phyloP scores from a whole-genome alignment of 2,329 filamentous ascomycete genomes.

The Macrophomina pseudophaseolina region DNA sequence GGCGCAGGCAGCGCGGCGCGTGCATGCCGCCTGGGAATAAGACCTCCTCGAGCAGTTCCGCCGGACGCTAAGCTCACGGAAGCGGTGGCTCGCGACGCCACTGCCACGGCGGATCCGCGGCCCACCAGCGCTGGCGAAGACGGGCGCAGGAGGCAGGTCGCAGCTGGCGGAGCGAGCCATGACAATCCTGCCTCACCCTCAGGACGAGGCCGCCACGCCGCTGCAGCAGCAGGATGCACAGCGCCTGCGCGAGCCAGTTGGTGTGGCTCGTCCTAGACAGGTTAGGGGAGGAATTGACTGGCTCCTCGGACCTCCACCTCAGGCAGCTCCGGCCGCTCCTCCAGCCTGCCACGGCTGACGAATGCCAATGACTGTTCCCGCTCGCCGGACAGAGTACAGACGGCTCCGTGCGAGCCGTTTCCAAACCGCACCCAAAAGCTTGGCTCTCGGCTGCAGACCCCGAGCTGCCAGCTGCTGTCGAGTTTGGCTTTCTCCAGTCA shows the following conservation, averaged over 20 bases:
- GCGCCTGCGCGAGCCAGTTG: neutral
- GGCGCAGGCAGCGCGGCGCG: neutral
- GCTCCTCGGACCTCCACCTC: neutral
- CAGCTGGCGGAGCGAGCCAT: constrained; percentile 1
- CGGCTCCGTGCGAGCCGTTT: constrained; percentile 11
- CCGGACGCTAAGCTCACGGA: constrained; percentile 14
- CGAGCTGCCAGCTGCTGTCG: neutral
- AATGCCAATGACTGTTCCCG: neutral
- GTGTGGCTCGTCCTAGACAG: neutral
- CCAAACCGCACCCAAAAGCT: constrained; percentile 11
- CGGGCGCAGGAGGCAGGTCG: neutral
- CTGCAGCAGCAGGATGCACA: constrained; percentile 2
- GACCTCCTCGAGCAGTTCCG: neutral
- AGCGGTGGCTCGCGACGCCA: constrained; percentile 17
- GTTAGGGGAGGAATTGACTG: neutral
- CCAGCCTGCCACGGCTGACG: neutral
- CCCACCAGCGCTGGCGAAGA: neutral
- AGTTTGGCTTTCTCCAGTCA: neutral
- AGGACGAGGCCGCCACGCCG: constrained; percentile 14
- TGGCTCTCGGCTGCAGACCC: neutral
- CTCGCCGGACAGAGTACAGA: neutral
- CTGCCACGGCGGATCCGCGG: constrained; percentile 14
- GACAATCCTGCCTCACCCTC: neutral
- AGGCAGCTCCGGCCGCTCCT: neutral
- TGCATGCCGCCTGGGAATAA: neutral